Evolutionary conservation across 2,329 filamentous ascomycete species (phyloP), one percentile per base, ranked within the genome.

Genomic region (Fonsecaea erecta): DNA sequence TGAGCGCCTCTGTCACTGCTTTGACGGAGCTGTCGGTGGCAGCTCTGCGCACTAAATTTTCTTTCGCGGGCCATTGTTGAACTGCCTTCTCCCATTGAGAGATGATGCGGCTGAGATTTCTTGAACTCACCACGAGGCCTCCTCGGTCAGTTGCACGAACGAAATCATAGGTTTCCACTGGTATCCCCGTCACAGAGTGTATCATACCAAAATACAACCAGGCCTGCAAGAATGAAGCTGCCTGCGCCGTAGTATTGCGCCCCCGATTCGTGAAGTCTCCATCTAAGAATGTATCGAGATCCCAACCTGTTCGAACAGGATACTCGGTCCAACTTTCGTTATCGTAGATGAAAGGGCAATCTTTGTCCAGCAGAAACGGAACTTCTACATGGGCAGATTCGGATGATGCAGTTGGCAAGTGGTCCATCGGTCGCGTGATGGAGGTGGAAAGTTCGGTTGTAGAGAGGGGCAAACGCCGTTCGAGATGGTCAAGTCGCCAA

Each of bases 151-250:
- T 40, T 18, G 16, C 6, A 14, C 34, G 28, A 24, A 37, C 11
- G 35, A 43, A 57, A 30, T 40, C 26, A 2, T 9, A 43, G 18
- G 54, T 57, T 5, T 43, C 34, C 5, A 43, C 54, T 18, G 54
- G 54, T 7, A 57, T 43, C 11, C 54, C 32, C 11, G 35, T 57
- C 18, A 57, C 54, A 32, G 21, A 30, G 26, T 30, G 24, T 40
- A 57, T 12, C 35, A 43, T 43, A 26, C 35, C 54, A 34, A 57
- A 43, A 43, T 57, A 57, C 21, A 57, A 35, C 54, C 54, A 57
- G 21, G 54, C 54, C 37, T 57, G 54, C 11, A 57, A 16, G 16
- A 57, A 43, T 28, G 54, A 57, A 57, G 54, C 54, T 14, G 54
- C 54, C 35, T 57, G 54, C 11, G 14, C 21, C 2, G 54, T 8